Conservation (phyloP, 306 rosid species). For the Vigna angularis region DNA sequence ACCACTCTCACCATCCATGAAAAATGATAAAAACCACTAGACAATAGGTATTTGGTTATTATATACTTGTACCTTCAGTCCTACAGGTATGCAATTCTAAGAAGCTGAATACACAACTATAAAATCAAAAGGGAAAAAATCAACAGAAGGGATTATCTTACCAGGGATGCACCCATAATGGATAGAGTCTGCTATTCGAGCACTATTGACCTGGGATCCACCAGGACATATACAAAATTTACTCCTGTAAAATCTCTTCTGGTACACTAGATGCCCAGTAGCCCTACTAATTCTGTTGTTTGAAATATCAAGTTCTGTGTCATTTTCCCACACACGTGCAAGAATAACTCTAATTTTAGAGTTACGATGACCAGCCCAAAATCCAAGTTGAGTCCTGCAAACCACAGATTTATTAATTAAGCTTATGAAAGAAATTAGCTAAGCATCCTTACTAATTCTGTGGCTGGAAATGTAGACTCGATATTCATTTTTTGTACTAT, state of each 20-base stretch:
- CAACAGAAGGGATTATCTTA: constrained; percentile 44
- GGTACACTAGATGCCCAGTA: constrained; percentile 79
- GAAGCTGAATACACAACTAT: constrained; percentile 24
- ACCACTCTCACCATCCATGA: constrained; percentile 23
- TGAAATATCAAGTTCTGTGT: constrained; percentile 90
- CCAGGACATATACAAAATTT: constrained; percentile 98
- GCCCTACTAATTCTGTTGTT: constrained; percentile 94
- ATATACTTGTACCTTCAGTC: constrained; percentile 20
- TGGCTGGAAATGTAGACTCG: constrained; percentile 21
- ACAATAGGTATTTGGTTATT: constrained; percentile 4
- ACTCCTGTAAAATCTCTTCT: constrained; percentile 82
- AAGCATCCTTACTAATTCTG: neutral
- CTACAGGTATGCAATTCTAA: constrained; percentile 5
- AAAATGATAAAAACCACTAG: constrained; percentile 17
- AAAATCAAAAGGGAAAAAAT: constrained; percentile 10
- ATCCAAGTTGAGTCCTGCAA: constrained; percentile 87
- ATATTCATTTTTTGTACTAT: neutral
- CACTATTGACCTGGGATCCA: constrained; percentile 98
- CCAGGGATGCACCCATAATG: constrained; percentile 99
- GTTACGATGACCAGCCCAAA: constrained; percentile 98
- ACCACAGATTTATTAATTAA: constrained; percentile 40
- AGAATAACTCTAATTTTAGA: constrained; percentile 95
- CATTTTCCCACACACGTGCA: constrained; percentile 96
- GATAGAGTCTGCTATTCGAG: constrained; percentile 92
- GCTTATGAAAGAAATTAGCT: constrained; percentile 7